phyloP scores from a whole-genome alignment of 768 basidiomycete species.

The Scleroderma citrinum region DNA sequence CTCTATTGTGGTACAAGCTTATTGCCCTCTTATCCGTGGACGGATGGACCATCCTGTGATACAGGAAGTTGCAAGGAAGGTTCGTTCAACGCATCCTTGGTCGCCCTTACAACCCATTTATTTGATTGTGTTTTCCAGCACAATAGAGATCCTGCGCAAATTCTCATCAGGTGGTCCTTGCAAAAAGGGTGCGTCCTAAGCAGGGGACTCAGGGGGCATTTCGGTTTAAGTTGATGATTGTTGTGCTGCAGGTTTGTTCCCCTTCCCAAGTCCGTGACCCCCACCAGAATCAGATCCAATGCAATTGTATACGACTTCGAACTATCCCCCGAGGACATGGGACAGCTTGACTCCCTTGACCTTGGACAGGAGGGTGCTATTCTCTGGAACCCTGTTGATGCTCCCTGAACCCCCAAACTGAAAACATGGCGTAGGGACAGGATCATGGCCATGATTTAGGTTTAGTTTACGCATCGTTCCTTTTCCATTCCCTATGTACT shows the following conservation, averaged over 20 bases:
- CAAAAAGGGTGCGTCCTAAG: slow-evolving; percentile 61
- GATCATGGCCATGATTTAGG: not conserved
- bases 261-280: slow-evolving; percentile 75
- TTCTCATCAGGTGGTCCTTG: slow-evolving; percentile 86
- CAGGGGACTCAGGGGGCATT: not conserved
- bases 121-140: slow-evolving; percentile 33
- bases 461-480: not conserved
- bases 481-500: not conserved
- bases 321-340: slow-evolving; percentile 60
- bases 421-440: slow-evolving; percentile 3
- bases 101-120: slow-evolving; percentile 3
- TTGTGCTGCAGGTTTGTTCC: slow-evolving; percentile 56
- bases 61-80: slow-evolving; percentile 52
- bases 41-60: slow-evolving; percentile 49
- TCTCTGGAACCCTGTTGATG: slow-evolving; percentile 81
- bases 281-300: slow-evolving; percentile 68
- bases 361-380: slow-evolving; percentile 65
- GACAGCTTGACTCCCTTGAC: slow-evolving; percentile 61
- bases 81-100: slow-evolving; percentile 18
- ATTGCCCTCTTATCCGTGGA: slow-evolving; percentile 69
- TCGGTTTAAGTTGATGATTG: not conserved
- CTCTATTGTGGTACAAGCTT: slow-evolving; percentile 63
- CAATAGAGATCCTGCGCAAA: slow-evolving; percentile 62
- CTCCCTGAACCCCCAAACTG: slow-evolving; percentile 20
- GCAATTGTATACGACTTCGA: slow-evolving; percentile 71